A percentile compares a stretch with the other conserved stretches of the same genome.
Conservation (phyloP, 257 asterid species). For the Solanum boliviense region DNA sequence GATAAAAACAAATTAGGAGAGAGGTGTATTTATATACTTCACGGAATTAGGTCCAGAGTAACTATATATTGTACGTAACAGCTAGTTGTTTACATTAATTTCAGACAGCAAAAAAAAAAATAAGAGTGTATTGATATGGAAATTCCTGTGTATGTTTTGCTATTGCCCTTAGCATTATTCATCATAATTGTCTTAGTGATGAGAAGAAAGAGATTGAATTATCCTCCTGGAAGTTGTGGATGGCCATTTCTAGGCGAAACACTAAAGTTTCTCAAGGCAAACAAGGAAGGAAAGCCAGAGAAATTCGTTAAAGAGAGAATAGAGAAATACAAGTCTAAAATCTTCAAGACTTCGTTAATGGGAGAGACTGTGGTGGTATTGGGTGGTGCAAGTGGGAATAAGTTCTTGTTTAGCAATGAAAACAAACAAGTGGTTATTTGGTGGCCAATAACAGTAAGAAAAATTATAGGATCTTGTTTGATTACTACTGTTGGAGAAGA, state of each 20-base stretch:
- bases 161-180: not conserved
- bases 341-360: slow-evolving; percentile 22
- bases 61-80: not conserved
- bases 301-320: slow-evolving; percentile 14
- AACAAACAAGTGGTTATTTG: slow-evolving; percentile 20
- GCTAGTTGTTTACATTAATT: not conserved
- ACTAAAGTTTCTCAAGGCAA: not conserved
- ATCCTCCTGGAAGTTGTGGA: slow-evolving; percentile 6
- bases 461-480: slow-evolving; percentile 38
- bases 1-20: not conserved
- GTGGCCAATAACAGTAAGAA: slow-evolving; percentile 50
- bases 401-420: slow-evolving; percentile 20
- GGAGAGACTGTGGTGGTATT: slow-evolving; percentile 18
- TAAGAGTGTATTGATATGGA: not conserved
- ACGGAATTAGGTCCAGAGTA: not conserved
- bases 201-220: not conserved
- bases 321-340: slow-evolving; percentile 10
- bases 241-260: slow-evolving; percentile 15
- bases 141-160: not conserved
- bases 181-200: not conserved
- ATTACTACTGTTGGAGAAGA: slow-evolving; percentile 41
- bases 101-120: not conserved
- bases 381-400: slow-evolving; percentile 21
- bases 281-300: slow-evolving; percentile 3
- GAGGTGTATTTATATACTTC: not conserved